A percentile compares a stretch with the other conserved stretches of the same genome.
Conservation (phyloP, 2,329 filamentous ascomycete genomes). For the Harringtonia lauricola region DNA sequence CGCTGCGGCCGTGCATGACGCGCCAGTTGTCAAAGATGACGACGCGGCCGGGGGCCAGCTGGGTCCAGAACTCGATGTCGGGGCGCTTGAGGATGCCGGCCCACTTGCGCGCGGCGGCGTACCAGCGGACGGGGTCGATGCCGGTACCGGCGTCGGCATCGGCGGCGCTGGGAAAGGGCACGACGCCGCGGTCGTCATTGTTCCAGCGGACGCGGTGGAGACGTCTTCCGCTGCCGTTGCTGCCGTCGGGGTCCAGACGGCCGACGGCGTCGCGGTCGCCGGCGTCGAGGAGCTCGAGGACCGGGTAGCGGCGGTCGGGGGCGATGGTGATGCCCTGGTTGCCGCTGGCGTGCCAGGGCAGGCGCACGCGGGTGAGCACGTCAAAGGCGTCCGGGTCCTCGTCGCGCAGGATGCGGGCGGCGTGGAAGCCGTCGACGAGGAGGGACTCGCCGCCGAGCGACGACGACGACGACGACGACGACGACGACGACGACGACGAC, state of each 20-base stretch:
- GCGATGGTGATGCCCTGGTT: constrained; percentile 75
- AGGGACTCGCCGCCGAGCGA: constrained; percentile 63
- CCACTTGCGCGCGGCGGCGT: constrained; percentile 67
- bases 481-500: constrained; percentile 78
- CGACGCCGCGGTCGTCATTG: constrained; percentile 70
- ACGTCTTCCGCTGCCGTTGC: background rate
- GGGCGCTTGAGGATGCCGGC: constrained; percentile 54
- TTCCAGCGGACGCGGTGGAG: constrained; percentile 75
- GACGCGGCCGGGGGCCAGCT: constrained; percentile 67
- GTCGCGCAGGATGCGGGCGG: constrained; percentile 46
- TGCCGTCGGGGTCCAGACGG: too few relatives aligned
- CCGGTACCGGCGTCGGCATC: constrained; percentile 20
- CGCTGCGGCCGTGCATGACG: constrained; percentile 74
- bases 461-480: constrained; percentile 61
- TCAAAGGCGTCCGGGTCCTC: constrained; percentile 46
- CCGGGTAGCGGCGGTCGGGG: constrained; percentile 58
- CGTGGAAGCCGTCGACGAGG: constrained; percentile 78
- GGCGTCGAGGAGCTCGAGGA: constrained; percentile 49
- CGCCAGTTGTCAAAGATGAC: constrained; percentile 96
- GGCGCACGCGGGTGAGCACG: constrained; percentile 39
- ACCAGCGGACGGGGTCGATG: constrained; percentile 53
- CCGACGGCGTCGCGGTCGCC: constrained; percentile 10
- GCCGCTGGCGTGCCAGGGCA: constrained; percentile 80
- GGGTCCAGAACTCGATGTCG: constrained; percentile 65
- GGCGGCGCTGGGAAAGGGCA: too few relatives aligned